phyloP scores from a whole-genome alignment of 805 yeast species.

The Diddensiella santjacobensis region DNA sequence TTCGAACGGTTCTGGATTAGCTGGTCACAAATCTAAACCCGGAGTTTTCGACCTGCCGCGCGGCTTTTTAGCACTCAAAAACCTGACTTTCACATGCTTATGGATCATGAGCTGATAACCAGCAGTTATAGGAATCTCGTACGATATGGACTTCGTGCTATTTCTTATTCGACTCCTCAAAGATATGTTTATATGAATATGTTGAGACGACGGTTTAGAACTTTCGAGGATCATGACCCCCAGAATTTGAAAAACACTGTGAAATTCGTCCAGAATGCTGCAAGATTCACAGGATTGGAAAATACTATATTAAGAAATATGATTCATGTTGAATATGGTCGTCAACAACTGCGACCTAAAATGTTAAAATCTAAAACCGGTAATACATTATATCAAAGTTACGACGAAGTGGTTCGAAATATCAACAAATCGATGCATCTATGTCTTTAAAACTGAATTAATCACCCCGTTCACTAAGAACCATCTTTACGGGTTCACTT shows the following conservation, averaged over 20 bases:
- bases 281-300: constrained; percentile 17
- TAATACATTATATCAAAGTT: constrained; percentile 31
- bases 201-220: constrained; percentile 13
- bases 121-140: constrained; percentile 12
- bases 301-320: constrained; percentile 12
- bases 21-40: too few species aligned
- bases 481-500: constrained; percentile 92
- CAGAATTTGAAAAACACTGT: constrained; percentile 15
- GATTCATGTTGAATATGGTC: constrained; percentile 24
- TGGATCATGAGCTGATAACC: constrained; percentile 5
- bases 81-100: not conserved
- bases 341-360: constrained; percentile 26
- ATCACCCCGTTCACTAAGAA: constrained; percentile 34
- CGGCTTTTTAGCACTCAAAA: too few species aligned
- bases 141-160: constrained; percentile 19
- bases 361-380: constrained; percentile 28
- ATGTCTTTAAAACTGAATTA: constrained; percentile 9
- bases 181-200: constrained; percentile 9
- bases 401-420: constrained; percentile 13
- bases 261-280: constrained; percentile 19
- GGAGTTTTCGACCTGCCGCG: too few species aligned
- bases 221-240: not conserved
- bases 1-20: too few species aligned
- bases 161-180: constrained; percentile 17
- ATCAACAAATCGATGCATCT: constrained; percentile 34